These are phyloP conservation scores for Rhynchospora breviuscula DNA, from an alignment of 176 grass and related monocot species.

Conservation along the genomic window DNA sequence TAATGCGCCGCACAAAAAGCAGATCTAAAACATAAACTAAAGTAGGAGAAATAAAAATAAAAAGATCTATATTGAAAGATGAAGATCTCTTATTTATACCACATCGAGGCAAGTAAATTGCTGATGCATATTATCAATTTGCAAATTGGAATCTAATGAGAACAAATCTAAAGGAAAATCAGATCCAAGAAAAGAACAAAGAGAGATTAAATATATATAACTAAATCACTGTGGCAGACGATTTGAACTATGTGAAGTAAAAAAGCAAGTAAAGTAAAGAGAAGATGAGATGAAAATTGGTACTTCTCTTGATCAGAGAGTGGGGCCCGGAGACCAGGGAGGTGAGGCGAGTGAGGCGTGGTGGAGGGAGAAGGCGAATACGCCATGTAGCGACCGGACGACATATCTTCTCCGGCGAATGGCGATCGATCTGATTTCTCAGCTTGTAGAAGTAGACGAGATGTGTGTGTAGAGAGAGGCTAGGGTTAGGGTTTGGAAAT, in stretches of 20 bases:
- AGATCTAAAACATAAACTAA: slow-evolving; percentile 4
- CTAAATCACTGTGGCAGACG: background rate
- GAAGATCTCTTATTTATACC: slow-evolving; percentile 12
- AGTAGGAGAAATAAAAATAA: background rate
- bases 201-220: background rate
- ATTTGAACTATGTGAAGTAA: background rate
- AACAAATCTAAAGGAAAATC: background rate
- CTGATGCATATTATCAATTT: background rate
- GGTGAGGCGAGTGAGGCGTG: slow-evolving; percentile 76
- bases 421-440: background rate
- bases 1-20: background rate
- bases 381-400: slow-evolving; percentile 89
- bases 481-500: slow-evolving; percentile 26
- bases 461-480: background rate
- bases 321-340: slow-evolving; percentile 55
- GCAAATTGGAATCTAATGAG: background rate
- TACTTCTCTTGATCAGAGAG: slow-evolving; percentile 87
- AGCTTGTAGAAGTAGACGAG: slow-evolving; percentile 3
- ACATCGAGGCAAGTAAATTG: background rate
- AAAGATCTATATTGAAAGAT: background rate
- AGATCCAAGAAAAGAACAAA: slow-evolving; percentile 1
- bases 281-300: background rate
- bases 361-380: slow-evolving; percentile 94
- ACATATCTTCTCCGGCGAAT: slow-evolving; percentile 40
- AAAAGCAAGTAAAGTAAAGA: background rate